These are phyloP conservation scores for Candida freyschussii DNA, from an alignment of 1,139 yeast genomes.

Conservation along the genomic window DNA sequence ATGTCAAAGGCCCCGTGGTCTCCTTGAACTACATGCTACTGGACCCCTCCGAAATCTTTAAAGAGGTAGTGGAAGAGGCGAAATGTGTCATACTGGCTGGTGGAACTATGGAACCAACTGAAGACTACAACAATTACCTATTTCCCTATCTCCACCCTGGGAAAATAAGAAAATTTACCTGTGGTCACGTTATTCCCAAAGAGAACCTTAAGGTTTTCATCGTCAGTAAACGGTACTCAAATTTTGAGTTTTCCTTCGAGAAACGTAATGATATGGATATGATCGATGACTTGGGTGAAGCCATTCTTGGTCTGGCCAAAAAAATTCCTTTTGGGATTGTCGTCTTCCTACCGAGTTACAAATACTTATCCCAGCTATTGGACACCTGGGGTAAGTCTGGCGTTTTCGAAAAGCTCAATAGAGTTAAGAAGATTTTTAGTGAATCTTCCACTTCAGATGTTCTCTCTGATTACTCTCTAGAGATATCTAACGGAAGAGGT, in stretches of 20 bases:
- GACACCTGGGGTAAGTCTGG: constrained; percentile 44
- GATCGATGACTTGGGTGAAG: constrained; percentile 49
- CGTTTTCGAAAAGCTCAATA: constrained; percentile 33
- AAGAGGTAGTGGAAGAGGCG: constrained; percentile 59
- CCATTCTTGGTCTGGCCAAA: constrained; percentile 39
- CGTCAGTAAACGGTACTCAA: constrained; percentile 28
- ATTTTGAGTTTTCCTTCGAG: constrained; percentile 66
- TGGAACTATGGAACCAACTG: constrained; percentile 92
- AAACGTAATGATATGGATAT: constrained; percentile 46
- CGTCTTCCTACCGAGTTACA: constrained; percentile 81
- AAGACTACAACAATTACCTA: constrained; percentile 60
- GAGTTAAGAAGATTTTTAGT: constrained; percentile 43
- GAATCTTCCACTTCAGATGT: constrained; percentile 52
- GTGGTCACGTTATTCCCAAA: constrained; percentile 83
- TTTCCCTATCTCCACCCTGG: constrained; percentile 53
- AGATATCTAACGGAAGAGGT: constrained; percentile 37
- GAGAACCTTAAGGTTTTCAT: constrained; percentile 61
- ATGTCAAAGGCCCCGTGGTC: constrained; percentile 32
- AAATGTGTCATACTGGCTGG: constrained; percentile 82
- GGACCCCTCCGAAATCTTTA: constrained; percentile 74
- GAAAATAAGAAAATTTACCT: constrained; percentile 53
- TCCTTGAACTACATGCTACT: constrained; percentile 65
- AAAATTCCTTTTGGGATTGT: constrained; percentile 73
- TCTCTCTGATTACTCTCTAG: constrained; percentile 46
- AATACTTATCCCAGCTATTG: constrained; percentile 51